Evolutionary conservation across 306 rosid genomes (phyloP), one percentile per base, ranked within the genome.

Genomic region (Quercus wislizeni): DNA sequence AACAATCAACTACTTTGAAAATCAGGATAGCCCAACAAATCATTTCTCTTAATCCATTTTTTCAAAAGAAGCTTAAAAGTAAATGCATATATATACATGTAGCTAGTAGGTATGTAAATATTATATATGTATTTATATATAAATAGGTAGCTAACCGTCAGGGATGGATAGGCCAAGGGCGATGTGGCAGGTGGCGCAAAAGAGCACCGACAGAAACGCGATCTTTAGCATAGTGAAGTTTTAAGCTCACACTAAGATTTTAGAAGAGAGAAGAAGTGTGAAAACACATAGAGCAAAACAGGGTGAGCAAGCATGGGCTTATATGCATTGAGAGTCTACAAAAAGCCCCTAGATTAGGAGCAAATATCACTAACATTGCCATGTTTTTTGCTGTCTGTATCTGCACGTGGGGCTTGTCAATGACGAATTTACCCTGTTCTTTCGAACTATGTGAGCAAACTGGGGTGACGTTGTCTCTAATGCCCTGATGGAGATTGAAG

Each of bases 321-420:
- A 86, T 91, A 93, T 91, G 94, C 92, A 91, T 88, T 87, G 89
- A 64, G 79, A 54, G 52, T 68, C 27, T 81, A 69, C 74, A 1
- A 76, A 85, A 74, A 27, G 81, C 78, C 82, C 97, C 69, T 58
- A 11, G 57, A 69, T 74, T 84, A 57, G 2, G 3, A 3, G 23
- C 33, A 38, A 78, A 83, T 84, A 82, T 51, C 80, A 49, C 54
- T 80, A 4, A 65, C 10, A 18, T 2, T 91, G 97, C 94, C 97
- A 91, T 68, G 41, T 72, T 0, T 10, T 61, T 10, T 55, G 38
- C 56, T 17, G 59, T 64, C 72, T 43, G 38, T 8, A 63, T 81
- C 83, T 76, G n/a, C 62, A 33, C 21, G 56, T 57, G 73, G 82
- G 41, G 10, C 9, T 25, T 63, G 2, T 33, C 13, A 23, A 74